Conservation (phyloP, 2,329 filamentous ascomycete genomes). For the Pochonia chlamydosporia region DNA sequence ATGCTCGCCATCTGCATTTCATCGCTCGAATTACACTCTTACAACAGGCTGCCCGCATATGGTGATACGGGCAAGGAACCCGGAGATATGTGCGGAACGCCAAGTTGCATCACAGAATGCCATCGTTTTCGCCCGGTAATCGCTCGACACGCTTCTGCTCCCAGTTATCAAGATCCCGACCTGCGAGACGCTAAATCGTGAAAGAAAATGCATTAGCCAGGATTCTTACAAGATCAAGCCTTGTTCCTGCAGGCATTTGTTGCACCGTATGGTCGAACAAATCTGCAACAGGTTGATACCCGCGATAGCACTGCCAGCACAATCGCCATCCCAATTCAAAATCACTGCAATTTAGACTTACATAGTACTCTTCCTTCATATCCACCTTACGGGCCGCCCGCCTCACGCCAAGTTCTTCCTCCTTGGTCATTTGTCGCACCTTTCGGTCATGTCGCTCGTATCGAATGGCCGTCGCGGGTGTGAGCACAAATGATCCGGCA, state of each 20-base stretch:
- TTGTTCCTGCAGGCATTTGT: too few relatives aligned
- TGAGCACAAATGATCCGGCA: conserved; percentile 87
- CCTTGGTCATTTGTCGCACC: conserved; percentile 75
- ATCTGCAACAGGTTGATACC: too few relatives aligned
- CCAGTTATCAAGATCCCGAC: conserved; percentile 92
- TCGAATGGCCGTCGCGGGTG: conserved; percentile 84
- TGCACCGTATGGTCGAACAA: too few relatives aligned
- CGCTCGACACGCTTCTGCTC: conserved; percentile 92
- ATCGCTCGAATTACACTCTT: neutral
- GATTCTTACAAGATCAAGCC: too few relatives aligned
- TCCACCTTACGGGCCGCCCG: conserved; percentile 65
- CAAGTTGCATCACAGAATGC: conserved; percentile 49
- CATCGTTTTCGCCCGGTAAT: conserved; percentile 84
- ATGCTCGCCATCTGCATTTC: conserved; percentile 8
- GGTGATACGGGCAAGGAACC: too few relatives aligned
- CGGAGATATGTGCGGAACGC: neutral
- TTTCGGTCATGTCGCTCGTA: conserved; percentile 92
- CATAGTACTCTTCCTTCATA: conserved; percentile 83
- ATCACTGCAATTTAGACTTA: conserved; percentile 37
- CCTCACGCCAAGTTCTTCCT: conserved; percentile 80
- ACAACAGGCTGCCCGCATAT: too few relatives aligned
- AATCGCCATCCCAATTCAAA: neutral
- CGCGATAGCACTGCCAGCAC: too few relatives aligned
- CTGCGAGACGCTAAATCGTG: conserved; percentile 38
- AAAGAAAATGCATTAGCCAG: neutral